Evolutionary conservation across 2,329 filamentous ascomycete species (phyloP), one percentile per base, ranked within the genome.

Genomic region (Alternaria novae-zelandiae): DNA sequence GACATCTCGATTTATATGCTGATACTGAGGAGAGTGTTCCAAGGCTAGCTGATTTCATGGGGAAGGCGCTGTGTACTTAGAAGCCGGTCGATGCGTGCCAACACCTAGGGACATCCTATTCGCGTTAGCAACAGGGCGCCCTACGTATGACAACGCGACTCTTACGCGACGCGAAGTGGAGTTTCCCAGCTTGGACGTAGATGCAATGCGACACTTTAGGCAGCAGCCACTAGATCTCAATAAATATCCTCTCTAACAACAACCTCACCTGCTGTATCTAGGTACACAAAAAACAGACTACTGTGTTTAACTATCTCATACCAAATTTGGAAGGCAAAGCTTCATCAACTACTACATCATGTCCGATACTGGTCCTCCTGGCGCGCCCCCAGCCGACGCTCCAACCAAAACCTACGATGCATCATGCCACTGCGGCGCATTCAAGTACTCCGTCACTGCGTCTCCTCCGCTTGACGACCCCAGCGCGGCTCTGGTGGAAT

Each of bases 351-450:
- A 55, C 12, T 28, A 46, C 15, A 56, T 6, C 15, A 64, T 64
- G 57, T 60, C 62, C 11, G 57, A 57, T 43, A 30, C 45, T 6
- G 20, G 46, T 8, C 25, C 65, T 11, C 62, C 57, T n/a, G 56
- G 51, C 9, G 60, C 57, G 3, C 63, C 65, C 4, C 50, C 26
- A 17, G 30, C 65, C 17, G 32, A 58, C 17, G 58, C 58, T 15
- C 64, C 66, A 11, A 58, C 56, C 47, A 50, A 60, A 23, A 32
- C 55, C 12, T 55, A 88, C 74, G 77, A 81, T 21, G 84, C 80
- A 12, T 83, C 84, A 54, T 88, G 86, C 70, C 86, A 88, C 72
- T 88, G 86, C 74, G 83, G 84, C 53, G 81, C 81, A 60, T 82
- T 87, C 72, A 76, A 78, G 58, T 85, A 86, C 70, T 79, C 79